Evolutionary conservation across 1,284 basidiomycete genomes (phyloP).

Genomic region (Mycena citricolor): DNA sequence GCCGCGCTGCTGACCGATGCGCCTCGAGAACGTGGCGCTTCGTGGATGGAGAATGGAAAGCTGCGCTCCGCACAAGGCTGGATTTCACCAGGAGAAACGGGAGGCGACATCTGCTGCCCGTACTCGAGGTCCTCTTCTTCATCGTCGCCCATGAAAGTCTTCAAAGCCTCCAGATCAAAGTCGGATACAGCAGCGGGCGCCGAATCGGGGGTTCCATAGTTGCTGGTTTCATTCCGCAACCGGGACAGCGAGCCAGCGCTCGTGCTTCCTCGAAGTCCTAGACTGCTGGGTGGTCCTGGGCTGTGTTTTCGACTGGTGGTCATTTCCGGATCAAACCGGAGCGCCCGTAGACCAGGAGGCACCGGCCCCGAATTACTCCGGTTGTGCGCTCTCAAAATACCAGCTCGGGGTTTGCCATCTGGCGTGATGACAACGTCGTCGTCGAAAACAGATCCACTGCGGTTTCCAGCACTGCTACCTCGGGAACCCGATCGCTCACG

Average conservation of each 20-base stretch:
- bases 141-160: constrained; percentile 29
- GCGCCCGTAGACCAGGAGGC: constrained; percentile 37
- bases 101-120: constrained; percentile 44
- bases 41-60: constrained; percentile 70
- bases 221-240: constrained; percentile 9
- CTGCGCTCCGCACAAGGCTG: constrained; percentile 28
- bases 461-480: constrained; percentile 23
- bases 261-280: constrained; percentile 36
- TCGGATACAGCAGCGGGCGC: constrained; percentile 31
- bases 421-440: constrained; percentile 25
- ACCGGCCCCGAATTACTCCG: constrained; percentile 46
- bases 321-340: constrained; percentile 56
- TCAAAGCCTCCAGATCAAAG: constrained; percentile 28
- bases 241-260: constrained; percentile 43
- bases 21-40: constrained; percentile 57
- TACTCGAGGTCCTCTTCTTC: constrained; percentile 49
- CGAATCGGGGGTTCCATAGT: constrained; percentile 29
- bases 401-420: constrained; percentile 35
- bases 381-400: constrained; percentile 48
- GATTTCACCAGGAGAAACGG: constrained; percentile 35
- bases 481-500: constrained; percentile 21
- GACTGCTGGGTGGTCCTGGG: constrained; percentile 26
- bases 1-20: constrained; percentile 67
- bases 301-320: constrained; percentile 32
- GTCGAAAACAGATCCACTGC: constrained; percentile 27